Base-by-base conservation (phyloP, 2,329 filamentous ascomycete genomes). In the Pestalotiopsis sp. region DNA sequence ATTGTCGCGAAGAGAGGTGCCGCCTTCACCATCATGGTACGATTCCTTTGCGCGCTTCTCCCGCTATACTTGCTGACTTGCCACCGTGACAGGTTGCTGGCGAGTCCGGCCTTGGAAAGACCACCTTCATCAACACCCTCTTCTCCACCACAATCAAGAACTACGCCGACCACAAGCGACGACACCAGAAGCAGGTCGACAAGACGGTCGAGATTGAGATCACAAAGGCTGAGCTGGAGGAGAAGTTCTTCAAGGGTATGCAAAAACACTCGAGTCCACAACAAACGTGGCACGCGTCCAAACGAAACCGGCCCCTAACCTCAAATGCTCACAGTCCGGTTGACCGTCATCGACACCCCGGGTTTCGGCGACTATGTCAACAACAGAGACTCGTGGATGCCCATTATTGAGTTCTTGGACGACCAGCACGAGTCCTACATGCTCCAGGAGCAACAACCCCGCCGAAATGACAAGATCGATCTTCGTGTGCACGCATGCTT, bases 81-180 rank as follows among this genome's bases (percentile, higher is more conserved):
- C 68, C 63, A 35, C 22, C 65, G 66, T 22, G 68, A 40, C 77
- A 97, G 94, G 94, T 98, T 84, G 96, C 96, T 85, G 95, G 95
- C 85, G 95, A 99, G 86, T 98, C 96, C 74, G 95, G 95, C 79
- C 86, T 98, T 75, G 96, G 96, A 86, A 99, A 99, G 90, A 99
- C 97, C 30, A 99, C 96, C 77, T 99, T 99, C 85, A 98, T 99
- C 90, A 99, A 99, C 91, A 99, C 96, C 69, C 91, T 99, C 70
- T 99, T 99, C 89, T 99, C 96, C 71, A 99, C 97, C 74, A 99
- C 96, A 77, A 99, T 99, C 89, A 99, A 99, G 89, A 99, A 98
- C 89, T 99, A 99, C 83, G 96, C 96, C 88, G 96, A 99, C 84
- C 95, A 99, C 89, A 97, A 97, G 89, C 93, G 94, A 83, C 93